Evolutionary conservation across 208 protist genomes (phyloP), one percentile per base, ranked within the genome.

Genomic region (Sergeia podlipaevii): DNA sequence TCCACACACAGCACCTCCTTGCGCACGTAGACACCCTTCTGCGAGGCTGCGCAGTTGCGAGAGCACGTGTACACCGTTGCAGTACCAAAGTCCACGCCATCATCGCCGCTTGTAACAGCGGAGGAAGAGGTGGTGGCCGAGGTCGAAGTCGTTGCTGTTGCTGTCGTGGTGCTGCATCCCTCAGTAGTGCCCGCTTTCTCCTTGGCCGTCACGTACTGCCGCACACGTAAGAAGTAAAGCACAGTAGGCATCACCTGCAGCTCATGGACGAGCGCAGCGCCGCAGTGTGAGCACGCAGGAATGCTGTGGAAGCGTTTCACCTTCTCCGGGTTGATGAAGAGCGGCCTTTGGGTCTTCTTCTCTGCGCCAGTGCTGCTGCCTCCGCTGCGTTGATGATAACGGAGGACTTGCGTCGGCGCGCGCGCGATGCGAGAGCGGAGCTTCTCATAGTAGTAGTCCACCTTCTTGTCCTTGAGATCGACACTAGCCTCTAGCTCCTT

Each of bases 51-150:
- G 48, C 86, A 93, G 41, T 81, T 63, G 15, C 69, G 66, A 20
- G 66, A 65, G 38, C 86, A 93, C 0, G 77, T 67, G 64, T 88
- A 93, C 38, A 93, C 68, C 15, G 81, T 91, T 28, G 73, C 69
- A 2, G 82, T 85, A n/a, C 70, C 81, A 59, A 87, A 93, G 55
- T 93, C 86, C 24, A 83, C 70, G n/a, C 85, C 78, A 27, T 86
- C 78, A 42, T 89, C 80, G 2, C 27, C 64, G 51, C 37, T 58
- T 11, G 20, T 15, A 20, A 17, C 13, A 13, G 13, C 26, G 46
- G 7, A 11, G 20, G 18, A 10, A 4, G 43, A 20, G 21, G 41
- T 32, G 7, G 27, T 28, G 23, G 41, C n/a, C 41, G 36, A 23
- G 11, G 13, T 60, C 38, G 18, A 13, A 17, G 43, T 5, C 10